Evolutionary conservation across 345 rosid species (phyloP).

Genomic region (Eucalyptus polyanthemos): DNA sequence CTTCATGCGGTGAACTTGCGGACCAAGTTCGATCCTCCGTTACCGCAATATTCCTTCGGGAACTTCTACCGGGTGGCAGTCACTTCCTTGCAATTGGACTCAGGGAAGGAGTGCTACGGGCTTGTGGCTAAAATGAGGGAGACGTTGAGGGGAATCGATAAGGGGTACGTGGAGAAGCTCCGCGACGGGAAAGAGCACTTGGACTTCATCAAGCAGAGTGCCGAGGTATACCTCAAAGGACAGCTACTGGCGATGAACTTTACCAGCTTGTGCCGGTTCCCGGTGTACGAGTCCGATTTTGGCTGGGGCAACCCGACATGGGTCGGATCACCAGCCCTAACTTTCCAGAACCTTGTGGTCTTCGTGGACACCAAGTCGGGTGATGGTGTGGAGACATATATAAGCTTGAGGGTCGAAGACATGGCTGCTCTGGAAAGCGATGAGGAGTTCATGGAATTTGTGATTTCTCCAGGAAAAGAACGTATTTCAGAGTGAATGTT

Average conservation of each 20-base stretch:
- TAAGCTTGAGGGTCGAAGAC: conserved; percentile 6
- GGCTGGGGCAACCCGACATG: conserved; percentile 23
- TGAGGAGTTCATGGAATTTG: background rate
- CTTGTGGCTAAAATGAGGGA: conserved; percentile 14
- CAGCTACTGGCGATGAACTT: conserved; percentile 4
- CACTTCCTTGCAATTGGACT: background rate
- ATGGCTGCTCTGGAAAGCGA: conserved; percentile 16
- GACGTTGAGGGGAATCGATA: conserved; percentile 2
- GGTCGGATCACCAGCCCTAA: background rate
- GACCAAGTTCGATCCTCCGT: background rate
- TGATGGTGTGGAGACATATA: conserved; percentile 10
- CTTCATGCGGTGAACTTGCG: conserved; percentile 16
- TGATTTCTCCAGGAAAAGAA: background rate
- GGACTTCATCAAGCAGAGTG: background rate
- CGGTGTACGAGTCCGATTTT: conserved; percentile 14
- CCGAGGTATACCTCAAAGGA: background rate
- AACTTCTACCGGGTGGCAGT: background rate
- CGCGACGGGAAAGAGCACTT: conserved; percentile 4
- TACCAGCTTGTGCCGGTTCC: conserved; percentile 24
- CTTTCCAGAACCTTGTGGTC: conserved; percentile 2
- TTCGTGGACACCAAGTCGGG: conserved; percentile 8
- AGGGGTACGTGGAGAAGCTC: conserved; percentile 10
- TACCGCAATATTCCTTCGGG: background rate
- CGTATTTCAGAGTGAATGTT: background rate
- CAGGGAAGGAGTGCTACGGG: background rate